Evolutionary conservation across 2,329 filamentous ascomycete species (phyloP), one percentile per base, ranked within the genome.

Genomic region (Penicillium oxalicum): DNA sequence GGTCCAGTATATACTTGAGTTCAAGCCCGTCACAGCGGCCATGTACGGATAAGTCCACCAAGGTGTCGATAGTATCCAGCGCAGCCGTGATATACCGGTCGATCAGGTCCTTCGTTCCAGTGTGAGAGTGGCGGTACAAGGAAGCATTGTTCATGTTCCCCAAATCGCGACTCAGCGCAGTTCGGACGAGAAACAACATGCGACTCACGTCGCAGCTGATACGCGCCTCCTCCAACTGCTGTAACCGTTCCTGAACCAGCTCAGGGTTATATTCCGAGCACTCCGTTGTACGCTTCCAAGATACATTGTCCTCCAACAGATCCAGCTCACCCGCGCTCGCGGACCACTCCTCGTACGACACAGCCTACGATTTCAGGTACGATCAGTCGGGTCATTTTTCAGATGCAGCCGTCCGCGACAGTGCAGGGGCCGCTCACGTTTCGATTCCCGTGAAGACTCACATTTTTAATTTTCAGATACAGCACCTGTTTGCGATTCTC

Each of bases 51-150:
- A 78, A 61, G 18, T 87, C 82, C 33, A 93, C 79, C 48, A 95
- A 69, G 0, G 82, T 77, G 5, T 83, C 76, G 51, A 97, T 84
- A 0, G 88, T 89, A 49, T 83, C 77, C 28, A 90, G 72, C 1
- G 88, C 84, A 1, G 88, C 89, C 43, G 86, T 81, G 52, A 95
- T 91, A 61, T 96, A 96, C 32, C 81, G 77, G 69, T 96, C 91
- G 53, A 95, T 91, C 54, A 95, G 70, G 50, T 79, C 77, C 71
- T 96, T 96, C 7, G 91, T 95, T 4, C 91, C 91, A 11, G 88
- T 79, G 62, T 93, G 84, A 0, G 87, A 87, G 64, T 93, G 87
- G 47, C 84, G 84, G 71, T 96, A 96, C 2, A 96, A 76, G 45
- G 83, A 79, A 37, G 86, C 78, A 61, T 90, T 87, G 52, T 87